Base-by-base conservation (phyloP, 257 asterid species). In the Echites panduratus region DNA sequence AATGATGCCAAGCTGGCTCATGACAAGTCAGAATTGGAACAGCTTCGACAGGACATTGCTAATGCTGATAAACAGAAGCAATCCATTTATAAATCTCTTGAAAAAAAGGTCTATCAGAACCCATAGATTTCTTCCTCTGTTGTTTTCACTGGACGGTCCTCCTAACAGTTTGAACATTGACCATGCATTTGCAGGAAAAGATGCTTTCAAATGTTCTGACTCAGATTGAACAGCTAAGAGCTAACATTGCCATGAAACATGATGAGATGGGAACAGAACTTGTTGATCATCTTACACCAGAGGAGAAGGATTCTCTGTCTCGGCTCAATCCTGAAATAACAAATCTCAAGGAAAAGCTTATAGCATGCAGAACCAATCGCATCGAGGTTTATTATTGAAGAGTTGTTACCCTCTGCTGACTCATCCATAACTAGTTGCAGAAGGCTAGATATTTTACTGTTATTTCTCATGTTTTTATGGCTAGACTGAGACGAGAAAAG, bases 251-350 rank as follows among this genome's bases (percentile, higher is more conserved):
- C 47, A 83, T 78, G 92, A 95, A 95, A 79, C 86, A 78, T 76
- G 95, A 86, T 79, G 99, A 95, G 82, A 90, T 88, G 99, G 92
- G 92, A 62, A 92, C 99, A 38, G 98, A 95, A 19, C 96, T 95
- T 64, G 99, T 95, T 78, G 97, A 95, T 85, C 98, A 95, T 89
- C 85, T 95, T 88, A 88, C 97, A 54, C 86, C 86, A 3, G 98
- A 87, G 80, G 99, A 95, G 87, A 89, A 88, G 78, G 96, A 84
- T 74, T 79, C 85, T 32, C 88, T 95, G 63, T 87, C 99, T 76
- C 90, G 92, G 75, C 82, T 95, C 83, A 86, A 92, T 79, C 98
- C 98, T 77, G 97, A 92, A 81, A 92, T 95, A 81, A 95, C 99
- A 66, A 26, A 73, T 68, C 82, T 89, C 77, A 95, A 95, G 83